Base-by-base conservation (phyloP, 2,329 filamentous ascomycete genomes). In the Penicillium italicum region DNA sequence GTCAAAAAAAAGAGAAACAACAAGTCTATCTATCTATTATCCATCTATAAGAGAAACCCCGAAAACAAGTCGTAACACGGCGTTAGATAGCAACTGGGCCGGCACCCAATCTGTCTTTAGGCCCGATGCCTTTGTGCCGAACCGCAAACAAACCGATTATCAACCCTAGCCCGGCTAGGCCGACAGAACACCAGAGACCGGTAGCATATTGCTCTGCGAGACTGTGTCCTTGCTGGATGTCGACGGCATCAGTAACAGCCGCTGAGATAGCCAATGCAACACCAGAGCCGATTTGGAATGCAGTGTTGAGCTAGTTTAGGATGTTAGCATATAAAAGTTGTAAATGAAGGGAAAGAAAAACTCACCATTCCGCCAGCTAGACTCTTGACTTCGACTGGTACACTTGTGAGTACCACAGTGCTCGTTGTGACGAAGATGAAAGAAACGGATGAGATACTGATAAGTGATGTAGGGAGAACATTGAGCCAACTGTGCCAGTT, bases 341-440 rank as follows among this genome's bases (percentile, higher is more conserved):
- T 1, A 0, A 40, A 4, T 28, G 22, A 0, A 12, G 1, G 5
- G 28, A 11, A 7, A 7, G 24, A 7, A n/a, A 26, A 26, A 45
- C 59, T 52, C 18, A 69, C 72, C 72, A 76, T 75, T 18, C 74
- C 74, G 22, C 74, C 74, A 52, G 72, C 74, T 2, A 76, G 58
- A 37, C 70, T 74, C 60, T 77, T 76, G 11, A 75, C 74, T 28
- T 75, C 71, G 8, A 72, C 64, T 0, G 75, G 75, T 1, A 77
- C 75, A 34, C 69, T 74, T 0, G 69, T 69, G 16, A 77, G 48
- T 5, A 77, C 68, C 4, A 74, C 69, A 1, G 74, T 74, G n/a
- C 72, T 77, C 5, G 74, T 74, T 1, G 74, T 75, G 26, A 74
- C 72, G 51, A 76, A 77, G 5, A 74, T 73, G 16, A 76, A 70